Base-by-base conservation (phyloP, 306 rosid genomes). In the Quercus wislizeni region DNA sequence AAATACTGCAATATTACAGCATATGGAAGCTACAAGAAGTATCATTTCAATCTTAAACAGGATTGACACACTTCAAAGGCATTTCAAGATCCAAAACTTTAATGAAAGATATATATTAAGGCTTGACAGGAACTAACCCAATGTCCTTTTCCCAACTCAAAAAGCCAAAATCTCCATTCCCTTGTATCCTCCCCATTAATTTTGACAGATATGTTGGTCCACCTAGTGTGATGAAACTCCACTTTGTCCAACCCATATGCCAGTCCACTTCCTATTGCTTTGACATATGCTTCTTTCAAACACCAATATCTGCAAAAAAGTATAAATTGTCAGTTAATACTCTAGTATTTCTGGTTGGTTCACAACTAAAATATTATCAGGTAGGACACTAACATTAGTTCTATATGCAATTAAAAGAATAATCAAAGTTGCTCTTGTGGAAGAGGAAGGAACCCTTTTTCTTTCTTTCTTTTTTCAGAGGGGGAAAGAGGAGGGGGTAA, bases 251-350 rank as follows among this genome's bases (percentile, higher is more conserved):
- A 79, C 71, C 85, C 86, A 51, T 74, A 81, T 52, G 85, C 80
- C 74, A 94, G 75, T 82, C 98, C 97, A 74, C 91, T 91, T 55
- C 97, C 98, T 54, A 80, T 84, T 58, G 97, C 95, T 87, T 94
- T 92, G 74, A 92, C 97, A 74, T 88, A 92, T 25, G 97, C 97
- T 85, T 94, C 98, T 83, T 92, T 92, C 70, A 94, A 78, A 87
- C 90, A 85, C 98, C 98, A 94, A 84, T 90, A 92, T 76, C 98
- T 94, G 87, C 84, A 85, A 83, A 28, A 81, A 81, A 30, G 67
- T 23, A 23, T 33, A 62, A n/a, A 73, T 78, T 71, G 21, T 68
- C 52, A 18, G 64, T 59, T 75, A 62, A 72, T 28, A 25, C 17
- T 62, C n/a, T 63, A 25, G 27, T n/a, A 43, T 23, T 79, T 51